These are phyloP conservation scores for Conidiobolus incongruus DNA, from an alignment of 371 early-diverging fungal species.

Conservation along the genomic window DNA sequence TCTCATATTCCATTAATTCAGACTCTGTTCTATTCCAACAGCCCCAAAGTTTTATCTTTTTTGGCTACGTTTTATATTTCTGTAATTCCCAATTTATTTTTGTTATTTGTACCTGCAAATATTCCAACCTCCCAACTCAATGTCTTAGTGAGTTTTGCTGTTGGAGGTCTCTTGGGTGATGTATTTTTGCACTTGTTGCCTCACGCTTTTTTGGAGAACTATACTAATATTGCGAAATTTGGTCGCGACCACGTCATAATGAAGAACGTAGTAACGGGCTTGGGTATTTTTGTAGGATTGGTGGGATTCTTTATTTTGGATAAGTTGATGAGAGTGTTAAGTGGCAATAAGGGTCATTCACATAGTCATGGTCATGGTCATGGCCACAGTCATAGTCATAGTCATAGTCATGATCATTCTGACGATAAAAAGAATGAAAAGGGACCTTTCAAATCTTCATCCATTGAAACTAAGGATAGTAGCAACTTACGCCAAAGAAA, in stretches of 20 bases:
- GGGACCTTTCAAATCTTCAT: background rate
- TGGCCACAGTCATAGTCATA: constrained; percentile 16
- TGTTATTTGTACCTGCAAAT: constrained; percentile 59
- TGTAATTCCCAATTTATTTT: constrained; percentile 51
- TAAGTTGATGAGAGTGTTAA: constrained; percentile 58
- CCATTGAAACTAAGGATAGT: background rate
- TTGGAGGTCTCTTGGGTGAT: constrained; percentile 65
- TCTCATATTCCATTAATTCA: too few species aligned
- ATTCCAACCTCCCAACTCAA: constrained; percentile 44
- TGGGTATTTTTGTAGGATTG: constrained; percentile 50
- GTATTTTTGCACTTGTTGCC: constrained; percentile 68
- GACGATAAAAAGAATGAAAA: constrained; percentile 6
- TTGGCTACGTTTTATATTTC: constrained; percentile 66
- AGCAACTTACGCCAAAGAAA: background rate
- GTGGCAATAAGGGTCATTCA: constrained; percentile 28
- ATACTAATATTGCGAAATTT: constrained; percentile 10
- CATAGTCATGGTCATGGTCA: constrained; percentile 31
- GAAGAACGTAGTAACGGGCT: constrained; percentile 41
- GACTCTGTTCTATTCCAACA: constrained; percentile 25
- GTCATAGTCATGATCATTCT: constrained; percentile 10
- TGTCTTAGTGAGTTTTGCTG: constrained; percentile 59
- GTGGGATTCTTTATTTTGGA: constrained; percentile 53
- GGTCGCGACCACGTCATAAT: constrained; percentile 15
- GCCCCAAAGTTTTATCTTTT: constrained; percentile 38
- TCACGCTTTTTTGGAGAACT: constrained; percentile 40